Base-by-base conservation (phyloP, 495 filamentous ascomycete genomes). In the Penicillium samsonianum region DNA sequence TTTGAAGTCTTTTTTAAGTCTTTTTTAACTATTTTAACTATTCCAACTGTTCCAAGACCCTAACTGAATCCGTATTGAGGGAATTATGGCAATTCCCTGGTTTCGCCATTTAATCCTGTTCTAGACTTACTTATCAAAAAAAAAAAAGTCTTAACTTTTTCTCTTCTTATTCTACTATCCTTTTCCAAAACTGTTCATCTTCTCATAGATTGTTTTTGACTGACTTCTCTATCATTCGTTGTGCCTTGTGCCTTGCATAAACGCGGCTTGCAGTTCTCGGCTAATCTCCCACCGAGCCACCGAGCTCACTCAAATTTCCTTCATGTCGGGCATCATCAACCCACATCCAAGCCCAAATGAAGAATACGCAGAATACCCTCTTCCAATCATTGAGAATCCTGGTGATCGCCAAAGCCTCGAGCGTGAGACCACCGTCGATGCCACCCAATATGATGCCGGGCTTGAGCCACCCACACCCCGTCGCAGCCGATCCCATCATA, bases 261-360 rank as follows among this genome's bases (percentile, higher is more conserved):
- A 20, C 22, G n/a, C n/a, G 48, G 25, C 54, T 47, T 45, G 33
- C 52, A 42, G 41, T 30, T 45, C 46, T 45, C 48, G 37, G 23
- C 5, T 40, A 28, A 30, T 17, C 12, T 23, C 19, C 25, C 11
- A 33, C 30, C 42, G 42, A 47, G 53, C 41, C 20, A 45, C 31
- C 53, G 11, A 33, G 19, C n/a, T 37, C 31, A 46, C 46, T n/a
- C 35, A 25, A 41, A 37, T 30, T n/a, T n/a, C 31, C 35, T 48
- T 47, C 42, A 68, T 68, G 66, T 68, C 66, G 64, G 53, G 56
- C 44, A 59, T 64, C 35, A 45, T 42, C 45, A 53, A 56, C 22
- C 67, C 67, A 12, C 62, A 63, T 42, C 67, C 67, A 12, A 69
- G 62, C 31, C 67, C 67, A 5, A 61, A 38, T 50, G 67, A 69